Percentiles rank a stretch among this genome's conserved stretches.
Conservation (phyloP, 352 stramenopile species). For the Phytophthora vignae region DNA sequence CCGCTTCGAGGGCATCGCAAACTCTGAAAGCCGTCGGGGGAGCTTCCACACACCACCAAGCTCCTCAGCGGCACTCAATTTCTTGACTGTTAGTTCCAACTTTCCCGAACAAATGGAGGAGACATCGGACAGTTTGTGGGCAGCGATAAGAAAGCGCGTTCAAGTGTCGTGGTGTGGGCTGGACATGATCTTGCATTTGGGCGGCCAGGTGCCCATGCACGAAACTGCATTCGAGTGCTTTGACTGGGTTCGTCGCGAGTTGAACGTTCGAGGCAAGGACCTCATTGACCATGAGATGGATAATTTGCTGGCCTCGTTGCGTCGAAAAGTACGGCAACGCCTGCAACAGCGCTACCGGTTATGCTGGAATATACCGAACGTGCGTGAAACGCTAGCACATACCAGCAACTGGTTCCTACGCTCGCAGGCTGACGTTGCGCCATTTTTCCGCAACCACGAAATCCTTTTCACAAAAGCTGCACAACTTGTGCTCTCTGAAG, state of each 20-base stretch:
- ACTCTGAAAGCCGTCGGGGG: constrained; percentile 53
- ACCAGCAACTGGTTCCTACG: constrained; percentile 77
- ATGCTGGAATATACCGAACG: constrained; percentile 70
- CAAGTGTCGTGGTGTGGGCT: constrained; percentile 72
- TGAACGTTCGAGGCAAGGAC: constrained; percentile 12
- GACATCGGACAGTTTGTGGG: constrained; percentile 66
- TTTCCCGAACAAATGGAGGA: constrained; percentile 72
- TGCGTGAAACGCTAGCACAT: constrained; percentile 65
- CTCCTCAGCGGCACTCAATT: constrained; percentile 38
- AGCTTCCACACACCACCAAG: constrained; percentile 67
- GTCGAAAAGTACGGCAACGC: constrained; percentile 54
- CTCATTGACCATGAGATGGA: constrained; percentile 10
- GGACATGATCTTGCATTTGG: constrained; percentile 75
- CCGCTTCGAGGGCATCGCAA: constrained; percentile 76
- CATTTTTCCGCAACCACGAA: constrained; percentile 60
- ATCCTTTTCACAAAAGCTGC: constrained; percentile 36
- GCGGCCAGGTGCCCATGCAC: constrained; percentile 79
- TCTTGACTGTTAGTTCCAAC: constrained; percentile 75
- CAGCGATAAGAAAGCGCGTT: constrained; percentile 51
- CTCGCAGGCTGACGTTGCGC: constrained; percentile 65
- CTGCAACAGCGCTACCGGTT: constrained; percentile 80
- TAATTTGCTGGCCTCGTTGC: constrained; percentile 16
- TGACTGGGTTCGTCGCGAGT: constrained; percentile 57
- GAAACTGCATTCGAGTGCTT: constrained; percentile 72
- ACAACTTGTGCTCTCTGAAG: constrained; percentile 55